Evolutionary conservation across 495 filamentous ascomycete genomes (phyloP).

Genomic region (Neurospora sublineolata): DNA sequence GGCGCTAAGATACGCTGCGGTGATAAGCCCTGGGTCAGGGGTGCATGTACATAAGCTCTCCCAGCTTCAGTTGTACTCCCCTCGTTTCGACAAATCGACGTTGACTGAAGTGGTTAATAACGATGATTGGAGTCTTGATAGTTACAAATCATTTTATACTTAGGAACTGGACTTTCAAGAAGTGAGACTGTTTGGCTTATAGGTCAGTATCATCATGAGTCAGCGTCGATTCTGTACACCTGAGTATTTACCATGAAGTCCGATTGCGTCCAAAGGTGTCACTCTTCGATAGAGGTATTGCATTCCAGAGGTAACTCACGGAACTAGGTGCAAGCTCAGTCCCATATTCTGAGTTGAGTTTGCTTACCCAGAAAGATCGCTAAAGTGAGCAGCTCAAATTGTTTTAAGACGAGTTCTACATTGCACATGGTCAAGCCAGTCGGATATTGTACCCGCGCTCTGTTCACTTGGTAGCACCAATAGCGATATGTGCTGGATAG

Average conservation of each 20-base stretch:
- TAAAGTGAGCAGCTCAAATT: background rate
- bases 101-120: background rate
- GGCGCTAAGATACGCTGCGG: background rate
- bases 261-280: background rate
- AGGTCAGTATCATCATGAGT: background rate
- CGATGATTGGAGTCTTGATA: background rate
- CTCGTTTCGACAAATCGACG: background rate
- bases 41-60: background rate
- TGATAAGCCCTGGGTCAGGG: background rate
- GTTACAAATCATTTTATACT: background rate
- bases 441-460: background rate
- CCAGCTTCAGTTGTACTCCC: background rate
- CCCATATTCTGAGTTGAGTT: background rate
- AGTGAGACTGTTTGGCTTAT: accelerated
- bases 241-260: background rate
- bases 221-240: background rate
- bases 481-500: background rate
- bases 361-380: background rate
- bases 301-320: background rate
- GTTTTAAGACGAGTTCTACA: background rate
- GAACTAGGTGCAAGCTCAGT: background rate
- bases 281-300: background rate
- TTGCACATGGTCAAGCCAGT: background rate
- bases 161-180: background rate
- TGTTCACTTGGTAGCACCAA: background rate